A percentile compares a stretch with the other conserved stretches of the same genome.
Evolutionary conservation across 129 eudicot genomes (phyloP).

Genomic region (Cynara cardunculus): DNA sequence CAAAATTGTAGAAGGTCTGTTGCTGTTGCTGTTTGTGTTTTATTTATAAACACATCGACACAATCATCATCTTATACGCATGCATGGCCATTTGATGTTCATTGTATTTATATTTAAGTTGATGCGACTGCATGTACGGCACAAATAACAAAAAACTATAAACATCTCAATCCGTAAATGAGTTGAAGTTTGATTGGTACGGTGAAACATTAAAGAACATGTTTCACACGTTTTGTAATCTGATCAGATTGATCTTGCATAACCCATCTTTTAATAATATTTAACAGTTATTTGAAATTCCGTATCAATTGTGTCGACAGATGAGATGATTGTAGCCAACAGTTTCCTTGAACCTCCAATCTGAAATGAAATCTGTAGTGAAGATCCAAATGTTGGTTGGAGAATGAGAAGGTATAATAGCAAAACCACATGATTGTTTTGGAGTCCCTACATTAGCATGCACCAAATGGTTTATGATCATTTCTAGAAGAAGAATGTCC

Average conservation of each 20-base stretch:
- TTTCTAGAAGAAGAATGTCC: constrained; percentile 22
- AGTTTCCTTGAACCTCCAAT: neutral
- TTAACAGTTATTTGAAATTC: neutral
- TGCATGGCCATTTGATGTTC: constrained; percentile 11
- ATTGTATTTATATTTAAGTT: neutral
- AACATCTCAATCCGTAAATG: neutral
- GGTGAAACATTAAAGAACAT: neutral
- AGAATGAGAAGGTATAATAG: neutral
- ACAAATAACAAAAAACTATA: neutral
- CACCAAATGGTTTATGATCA: constrained; percentile 31
- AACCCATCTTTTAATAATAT: neutral
- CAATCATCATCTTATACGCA: constrained; percentile 22
- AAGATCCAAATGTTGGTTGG: constrained; percentile 11
- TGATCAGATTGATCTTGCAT: neutral
- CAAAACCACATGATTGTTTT: constrained; percentile 27
- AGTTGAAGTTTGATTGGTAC: neutral
- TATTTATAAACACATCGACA: neutral
- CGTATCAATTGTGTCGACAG: neutral
- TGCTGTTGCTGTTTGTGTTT: neutral
- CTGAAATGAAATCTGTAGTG: neutral
- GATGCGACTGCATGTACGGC: neutral
- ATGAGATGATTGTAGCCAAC: neutral
- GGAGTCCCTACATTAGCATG: constrained; percentile 45
- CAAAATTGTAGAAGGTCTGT: neutral
- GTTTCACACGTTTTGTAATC: neutral